Evolutionary conservation across 2,329 filamentous ascomycete species (phyloP), one percentile per base, ranked within the genome.

Genomic region (Colletotrichum eleusines): DNA sequence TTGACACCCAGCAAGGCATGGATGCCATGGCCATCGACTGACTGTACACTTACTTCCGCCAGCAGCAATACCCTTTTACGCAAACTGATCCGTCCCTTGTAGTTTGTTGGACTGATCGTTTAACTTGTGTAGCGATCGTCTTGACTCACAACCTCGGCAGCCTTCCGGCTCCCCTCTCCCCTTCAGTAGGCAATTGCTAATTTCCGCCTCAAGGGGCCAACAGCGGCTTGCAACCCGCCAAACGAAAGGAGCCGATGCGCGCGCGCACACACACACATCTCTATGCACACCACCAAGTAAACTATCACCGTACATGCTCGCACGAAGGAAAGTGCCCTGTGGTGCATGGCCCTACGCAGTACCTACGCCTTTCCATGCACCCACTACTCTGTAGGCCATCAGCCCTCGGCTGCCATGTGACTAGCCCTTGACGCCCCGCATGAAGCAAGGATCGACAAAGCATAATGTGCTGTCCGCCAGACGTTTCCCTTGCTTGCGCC

Each of bases 331-430:
- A 46, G 38, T 40, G 26, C 28, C 50, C 28, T 46, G 20, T 14
- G 5, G 35, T 18, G 50, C 20, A 20, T 54, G 38, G n/a, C 28
- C 26, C 50, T 42, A 18, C 61, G 50, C 61, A 20, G 16, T 53
- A 35, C 35, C 9, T 12, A 7, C 11, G 8, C 35, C 35, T 38
- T 14, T 33, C 51, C 26, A 57, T 20, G 44, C n/a, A 42, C 16
- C 23, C 23, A 42, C 40, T 20, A n/a, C 8, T 20, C 40, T 7
- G 7, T 46, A 28, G 31, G 23, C 46, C 48, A 55, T 6, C 51
- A 61, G 54, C 62, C 46, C 14, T 66, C n/a, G 16, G 16, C 23
- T 7, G 28, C 68, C 63, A 71, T 66, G 62, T 70, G 67, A 66
- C 48, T 18, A 54, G 54, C 54, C 55, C 18, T 28, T 31, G 31